Conservation (phyloP, 805 yeast species). For the Lipomyces mesembrius region DNA sequence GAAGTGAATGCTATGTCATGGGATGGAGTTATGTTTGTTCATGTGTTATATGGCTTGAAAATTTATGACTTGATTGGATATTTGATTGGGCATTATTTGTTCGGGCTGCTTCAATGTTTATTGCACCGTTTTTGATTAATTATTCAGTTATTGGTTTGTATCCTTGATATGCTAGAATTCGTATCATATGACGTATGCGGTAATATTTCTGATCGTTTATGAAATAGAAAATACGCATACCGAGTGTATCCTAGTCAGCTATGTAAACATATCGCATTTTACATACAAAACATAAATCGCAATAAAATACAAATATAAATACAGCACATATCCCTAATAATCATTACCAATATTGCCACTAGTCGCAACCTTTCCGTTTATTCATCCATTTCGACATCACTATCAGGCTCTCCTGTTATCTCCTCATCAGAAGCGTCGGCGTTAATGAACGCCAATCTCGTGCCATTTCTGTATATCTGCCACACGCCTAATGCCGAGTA, state of each 20-base stretch:
- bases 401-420: background rate
- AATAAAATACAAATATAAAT: background rate
- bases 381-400: slow-evolving; percentile 25
- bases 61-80: no score
- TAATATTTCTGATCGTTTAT: no score
- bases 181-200: background rate
- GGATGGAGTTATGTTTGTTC: slow-evolving; percentile 1
- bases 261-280: no score
- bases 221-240: no score
- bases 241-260: no score
- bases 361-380: background rate
- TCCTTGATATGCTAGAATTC: no score
- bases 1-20: background rate
- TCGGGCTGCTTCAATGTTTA: background rate
- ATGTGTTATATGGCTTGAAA: background rate
- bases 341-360: background rate
- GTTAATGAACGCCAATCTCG: slow-evolving; percentile 32
- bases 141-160: background rate
- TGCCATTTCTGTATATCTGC: slow-evolving; percentile 43
- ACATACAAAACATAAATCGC: background rate
- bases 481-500: slow-evolving; percentile 75
- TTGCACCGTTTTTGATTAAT: background rate
- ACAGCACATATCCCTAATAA: background rate
- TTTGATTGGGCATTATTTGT: no score
- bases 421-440: slow-evolving; percentile 19